These are phyloP conservation scores for Thelonectria rubi DNA, from an alignment of 2,329 filamentous ascomycete genomes.

Conservation along the genomic window DNA sequence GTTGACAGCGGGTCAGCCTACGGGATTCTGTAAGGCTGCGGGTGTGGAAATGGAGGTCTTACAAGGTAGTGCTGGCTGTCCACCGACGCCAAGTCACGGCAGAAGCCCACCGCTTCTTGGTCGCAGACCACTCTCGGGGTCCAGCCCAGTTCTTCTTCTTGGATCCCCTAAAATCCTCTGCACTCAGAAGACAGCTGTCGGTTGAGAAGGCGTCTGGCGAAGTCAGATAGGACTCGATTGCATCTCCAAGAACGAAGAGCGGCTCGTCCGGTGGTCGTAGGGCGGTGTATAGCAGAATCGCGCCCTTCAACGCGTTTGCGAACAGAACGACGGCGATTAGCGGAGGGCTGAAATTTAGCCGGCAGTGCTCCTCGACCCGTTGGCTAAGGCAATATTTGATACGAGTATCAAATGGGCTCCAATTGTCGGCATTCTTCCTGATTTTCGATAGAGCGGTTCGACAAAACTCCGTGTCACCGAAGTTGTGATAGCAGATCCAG, in stretches of 20 bases:
- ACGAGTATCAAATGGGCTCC: constrained; percentile 4
- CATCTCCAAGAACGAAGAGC: constrained; percentile 5
- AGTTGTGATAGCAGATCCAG: constrained; percentile 10
- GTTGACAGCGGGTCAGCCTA: neutral
- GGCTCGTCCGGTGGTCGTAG: constrained; percentile 1
- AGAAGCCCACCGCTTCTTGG: neutral
- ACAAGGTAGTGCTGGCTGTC: neutral
- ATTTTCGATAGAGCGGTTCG: neutral
- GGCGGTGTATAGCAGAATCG: neutral
- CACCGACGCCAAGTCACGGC: neutral
- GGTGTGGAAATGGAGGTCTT: neutral
- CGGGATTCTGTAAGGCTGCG: neutral
- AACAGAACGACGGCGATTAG: neutral
- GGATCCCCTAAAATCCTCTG: neutral
- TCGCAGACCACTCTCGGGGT: neutral
- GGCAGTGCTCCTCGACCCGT: neutral
- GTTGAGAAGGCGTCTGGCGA: neutral
- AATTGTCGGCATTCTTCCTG: constrained; percentile 2
- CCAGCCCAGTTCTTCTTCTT: neutral
- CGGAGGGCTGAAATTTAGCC: neutral
- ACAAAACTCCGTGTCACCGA: neutral
- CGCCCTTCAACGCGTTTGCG: constrained; percentile 2
- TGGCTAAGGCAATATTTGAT: constrained; percentile 8
- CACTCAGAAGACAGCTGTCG: neutral
- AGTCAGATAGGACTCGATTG: neutral